Percentiles rank a stretch among this genome's conserved stretches.
Evolutionary conservation across 139 green algal genomes (phyloP).

Genomic region (Limnomonas spitsbergensis): DNA sequence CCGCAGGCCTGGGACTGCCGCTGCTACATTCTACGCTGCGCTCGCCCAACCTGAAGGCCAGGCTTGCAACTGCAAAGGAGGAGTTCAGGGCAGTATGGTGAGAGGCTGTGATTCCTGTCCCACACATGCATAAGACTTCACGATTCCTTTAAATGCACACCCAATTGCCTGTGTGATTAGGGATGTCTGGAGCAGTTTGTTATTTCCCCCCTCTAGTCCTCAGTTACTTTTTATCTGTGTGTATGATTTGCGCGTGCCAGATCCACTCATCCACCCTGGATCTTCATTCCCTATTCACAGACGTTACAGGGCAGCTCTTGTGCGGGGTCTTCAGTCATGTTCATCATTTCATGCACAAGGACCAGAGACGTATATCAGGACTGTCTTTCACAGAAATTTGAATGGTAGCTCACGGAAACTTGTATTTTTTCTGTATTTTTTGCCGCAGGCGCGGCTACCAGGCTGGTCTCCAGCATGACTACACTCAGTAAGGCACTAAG

Average conservation of each 20-base stretch:
- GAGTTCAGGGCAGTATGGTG: slow-evolving; percentile 55
- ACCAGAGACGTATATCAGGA: no score
- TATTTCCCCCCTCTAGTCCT: not conserved
- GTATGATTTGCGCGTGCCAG: not conserved
- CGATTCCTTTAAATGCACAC: no score
- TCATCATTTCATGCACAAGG: no score
- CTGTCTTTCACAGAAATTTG: no score
- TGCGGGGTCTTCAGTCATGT: no score
- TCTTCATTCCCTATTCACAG: not conserved
- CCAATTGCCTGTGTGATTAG: no score
- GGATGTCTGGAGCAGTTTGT: no score
- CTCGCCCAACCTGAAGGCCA: slow-evolving; percentile 49
- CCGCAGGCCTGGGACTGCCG: slow-evolving; percentile 27
- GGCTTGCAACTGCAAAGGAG: slow-evolving; percentile 41
- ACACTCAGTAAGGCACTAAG: slow-evolving; percentile 27
- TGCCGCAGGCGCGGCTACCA: slow-evolving; percentile 34
- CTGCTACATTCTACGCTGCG: slow-evolving; percentile 38
- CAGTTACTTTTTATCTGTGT: not conserved
- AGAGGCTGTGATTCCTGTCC: no score
- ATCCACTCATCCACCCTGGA: not conserved
- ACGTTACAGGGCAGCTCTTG: no score
- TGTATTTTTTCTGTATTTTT: no score
- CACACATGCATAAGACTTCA: no score
- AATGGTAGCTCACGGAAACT: no score
- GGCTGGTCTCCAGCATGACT: slow-evolving; percentile 23